These are phyloP conservation scores for Colletotrichum magnum DNA, from an alignment of 2,329 filamentous ascomycete species.

Conservation along the genomic window DNA sequence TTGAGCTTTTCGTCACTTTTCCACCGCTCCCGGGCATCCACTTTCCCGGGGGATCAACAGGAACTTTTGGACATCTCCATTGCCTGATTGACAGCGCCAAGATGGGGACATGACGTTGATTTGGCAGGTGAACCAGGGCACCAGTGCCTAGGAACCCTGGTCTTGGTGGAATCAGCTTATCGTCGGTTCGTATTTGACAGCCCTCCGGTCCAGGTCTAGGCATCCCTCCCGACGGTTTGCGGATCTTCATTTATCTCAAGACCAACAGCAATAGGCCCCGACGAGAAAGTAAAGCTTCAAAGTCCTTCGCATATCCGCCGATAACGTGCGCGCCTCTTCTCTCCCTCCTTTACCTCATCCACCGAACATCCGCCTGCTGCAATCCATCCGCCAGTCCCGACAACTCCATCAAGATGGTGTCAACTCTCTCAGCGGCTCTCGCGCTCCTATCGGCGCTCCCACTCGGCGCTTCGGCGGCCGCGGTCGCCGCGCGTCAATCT, in stretches of 20 bases:
- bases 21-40: conserved; percentile 1
- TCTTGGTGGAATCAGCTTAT: conserved; percentile 27
- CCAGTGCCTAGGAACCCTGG: conserved; percentile 20
- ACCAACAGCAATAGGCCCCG: neutral
- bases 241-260: conserved; percentile 5
- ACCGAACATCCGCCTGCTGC: neutral
- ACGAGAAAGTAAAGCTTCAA: neutral
- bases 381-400: neutral
- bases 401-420: conserved; percentile 18
- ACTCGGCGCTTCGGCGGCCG: conserved; percentile 18
- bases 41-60: conserved; percentile 23
- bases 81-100: conserved; percentile 20
- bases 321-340: neutral
- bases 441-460: conserved; percentile 9
- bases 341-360: neutral
- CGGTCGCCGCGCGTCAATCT: conserved; percentile 25
- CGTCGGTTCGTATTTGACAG: conserved; percentile 34
- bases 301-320: neutral
- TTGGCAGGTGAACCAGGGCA: conserved; percentile 12
- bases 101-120: conserved; percentile 33
- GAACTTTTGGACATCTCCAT: neutral
- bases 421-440: conserved; percentile 29
- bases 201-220: conserved; percentile 2
- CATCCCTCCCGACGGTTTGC: conserved; percentile 7
- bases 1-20: conserved; percentile 11